These are phyloP conservation scores for Erythrophleum fordii DNA, from an alignment of 306 rosid species.

Conservation along the genomic window DNA sequence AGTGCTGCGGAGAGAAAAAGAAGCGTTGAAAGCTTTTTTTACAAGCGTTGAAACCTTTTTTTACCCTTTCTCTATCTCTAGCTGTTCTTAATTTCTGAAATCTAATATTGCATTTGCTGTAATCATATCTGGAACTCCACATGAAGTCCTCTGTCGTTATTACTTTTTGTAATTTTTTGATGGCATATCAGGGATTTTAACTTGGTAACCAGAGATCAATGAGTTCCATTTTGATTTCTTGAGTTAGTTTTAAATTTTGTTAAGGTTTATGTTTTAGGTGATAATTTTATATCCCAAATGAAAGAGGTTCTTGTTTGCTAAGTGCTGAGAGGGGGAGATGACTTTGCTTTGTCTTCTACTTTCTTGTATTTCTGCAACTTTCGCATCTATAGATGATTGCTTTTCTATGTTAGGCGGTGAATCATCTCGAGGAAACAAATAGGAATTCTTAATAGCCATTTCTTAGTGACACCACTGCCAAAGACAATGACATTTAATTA, in stretches of 20 bases:
- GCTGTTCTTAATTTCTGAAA: not conserved
- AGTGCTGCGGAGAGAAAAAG: slow-evolving; percentile 93
- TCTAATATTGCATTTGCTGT: not conserved
- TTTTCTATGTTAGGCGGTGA: not conserved
- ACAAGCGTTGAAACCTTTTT: no score
- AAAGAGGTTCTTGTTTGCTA: not conserved
- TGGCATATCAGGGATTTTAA: not conserved
- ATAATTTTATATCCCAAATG: not conserved
- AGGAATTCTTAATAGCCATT: not conserved
- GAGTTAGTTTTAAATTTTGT: not conserved
- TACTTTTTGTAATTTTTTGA: not conserved
- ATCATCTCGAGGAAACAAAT: not conserved
- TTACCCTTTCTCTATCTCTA: not conserved
- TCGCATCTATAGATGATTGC: not conserved
- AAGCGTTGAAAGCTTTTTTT: slow-evolving; percentile 70
- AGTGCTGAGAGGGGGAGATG: not conserved
- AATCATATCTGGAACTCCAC: not conserved
- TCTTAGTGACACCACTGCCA: not conserved
- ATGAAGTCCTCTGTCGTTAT: not conserved
- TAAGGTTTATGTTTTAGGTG: not conserved
- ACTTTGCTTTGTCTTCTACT: not conserved
- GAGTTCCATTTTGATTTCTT: not conserved
- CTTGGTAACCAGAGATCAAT: not conserved
- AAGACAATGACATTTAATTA: not conserved
- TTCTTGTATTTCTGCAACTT: not conserved